These are phyloP conservation scores for Zizania palustris DNA, from an alignment of 202 grass and related monocot species.

Conservation along the genomic window DNA sequence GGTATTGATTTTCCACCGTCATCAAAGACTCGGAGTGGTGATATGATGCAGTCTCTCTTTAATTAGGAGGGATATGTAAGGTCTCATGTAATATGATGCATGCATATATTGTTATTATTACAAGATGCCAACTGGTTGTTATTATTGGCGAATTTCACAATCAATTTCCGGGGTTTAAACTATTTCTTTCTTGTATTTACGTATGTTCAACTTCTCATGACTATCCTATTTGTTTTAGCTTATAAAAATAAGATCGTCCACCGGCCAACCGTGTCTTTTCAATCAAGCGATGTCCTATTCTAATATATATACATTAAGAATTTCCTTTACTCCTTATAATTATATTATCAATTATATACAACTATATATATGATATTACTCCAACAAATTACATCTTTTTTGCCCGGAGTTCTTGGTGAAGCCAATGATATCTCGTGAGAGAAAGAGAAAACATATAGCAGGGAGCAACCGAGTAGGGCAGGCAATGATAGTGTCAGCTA, in stretches of 20 bases:
- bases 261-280: too few relatives aligned
- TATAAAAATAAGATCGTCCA: too few relatives aligned
- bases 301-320: too few relatives aligned
- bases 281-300: too few relatives aligned
- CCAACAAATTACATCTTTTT: background rate
- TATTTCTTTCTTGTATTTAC: too few relatives aligned
- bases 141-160: background rate
- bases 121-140: background rate
- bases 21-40: background rate
- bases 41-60: too few relatives aligned
- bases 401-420: background rate
- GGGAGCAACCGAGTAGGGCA: background rate
- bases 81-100: background rate
- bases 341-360: too few relatives aligned
- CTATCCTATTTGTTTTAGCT: too few relatives aligned
- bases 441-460: background rate
- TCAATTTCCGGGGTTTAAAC: background rate
- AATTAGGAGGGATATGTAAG: background rate
- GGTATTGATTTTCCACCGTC: background rate
- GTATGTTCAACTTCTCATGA: too few relatives aligned
- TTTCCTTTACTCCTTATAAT: too few relatives aligned
- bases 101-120: too few relatives aligned
- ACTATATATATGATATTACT: too few relatives aligned
- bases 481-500: conserved; percentile 37
- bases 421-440: conserved; percentile 11